Evolutionary conservation across 1,284 basidiomycete species (phyloP), one percentile per base, ranked within the genome.

Genomic region (Agroathelia rolfsii): DNA sequence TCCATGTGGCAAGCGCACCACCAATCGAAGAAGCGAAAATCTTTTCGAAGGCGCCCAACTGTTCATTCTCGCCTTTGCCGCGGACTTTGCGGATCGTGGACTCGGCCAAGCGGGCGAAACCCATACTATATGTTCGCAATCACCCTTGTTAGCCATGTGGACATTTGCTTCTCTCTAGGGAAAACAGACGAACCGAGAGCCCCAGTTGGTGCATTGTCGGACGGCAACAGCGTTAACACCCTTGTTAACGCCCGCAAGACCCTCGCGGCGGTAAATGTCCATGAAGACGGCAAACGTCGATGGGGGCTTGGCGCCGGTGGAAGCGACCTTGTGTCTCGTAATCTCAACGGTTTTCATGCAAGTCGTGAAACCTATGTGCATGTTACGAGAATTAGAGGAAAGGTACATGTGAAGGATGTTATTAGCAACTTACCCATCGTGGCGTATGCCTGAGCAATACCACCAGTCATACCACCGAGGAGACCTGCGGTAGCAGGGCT

Each of bases 291-390:
- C 82, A 77, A 87, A 95, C 4, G 93, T 98, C 27, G 89, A 94
- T 29, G 87, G 89, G 7, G 89, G 87, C 53, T 88, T 85, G 31
- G 83, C 72, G 28, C 95, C 95, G 16, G 76, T 56, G n/a, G 78
- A 76, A n/a, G 79, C 82, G 51, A 92, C 86, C 64, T 98, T 98
- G 56, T 89, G 85, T 46, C 95, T 82, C 24, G 95, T 99, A 48
- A 99, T 98, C 60, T 98, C 95, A 46, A 86, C 95, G 11, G 90
- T 94, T 61, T 95, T 95, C 90, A 94, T 94, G 56, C 87, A 93
- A 27, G 93, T 97, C 59, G 89, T 95, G 68, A 97, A 92, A 49
- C 92, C 89, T 93, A 40, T 34, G 24, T 30, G 8, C 15, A 9
- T 7, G 24, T 19, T 12, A 20, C 12, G 27, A 3, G n/a, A 23